Evolutionary conservation across 495 filamentous ascomycete species (phyloP).

Genomic region (Recurvomyces mirabilis): DNA sequence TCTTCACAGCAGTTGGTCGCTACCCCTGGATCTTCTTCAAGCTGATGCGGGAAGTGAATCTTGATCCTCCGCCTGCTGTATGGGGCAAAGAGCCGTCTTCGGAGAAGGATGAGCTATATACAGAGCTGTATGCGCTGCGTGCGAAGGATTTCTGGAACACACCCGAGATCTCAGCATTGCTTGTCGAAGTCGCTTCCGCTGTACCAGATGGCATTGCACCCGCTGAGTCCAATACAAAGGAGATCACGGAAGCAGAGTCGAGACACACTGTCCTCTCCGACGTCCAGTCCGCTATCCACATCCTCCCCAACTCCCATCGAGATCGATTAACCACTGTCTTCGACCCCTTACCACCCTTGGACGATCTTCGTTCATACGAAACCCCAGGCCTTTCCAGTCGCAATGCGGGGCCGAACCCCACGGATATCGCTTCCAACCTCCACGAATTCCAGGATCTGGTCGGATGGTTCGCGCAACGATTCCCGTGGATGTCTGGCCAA

Average conservation of each 20-base stretch:
- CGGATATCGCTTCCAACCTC: slow-evolving; percentile 5
- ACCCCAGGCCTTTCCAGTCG: not conserved
- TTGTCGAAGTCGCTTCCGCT: slow-evolving; percentile 54
- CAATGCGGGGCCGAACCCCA: not conserved
- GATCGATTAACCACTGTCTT: slow-evolving; percentile 47
- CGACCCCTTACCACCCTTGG: slow-evolving; percentile 56
- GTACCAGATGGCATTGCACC: slow-evolving; percentile 37
- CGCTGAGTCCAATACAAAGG: slow-evolving; percentile 26
- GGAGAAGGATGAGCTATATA: slow-evolving; percentile 58
- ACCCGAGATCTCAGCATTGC: slow-evolving; percentile 54
- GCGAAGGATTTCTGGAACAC: slow-evolving; percentile 88
- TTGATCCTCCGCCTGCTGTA: slow-evolving; percentile 62
- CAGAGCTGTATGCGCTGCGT: slow-evolving; percentile 65
- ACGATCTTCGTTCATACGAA: slow-evolving; percentile 31
- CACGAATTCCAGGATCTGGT: slow-evolving; percentile 21
- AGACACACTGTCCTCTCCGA: slow-evolving; percentile 72
- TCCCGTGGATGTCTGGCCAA: slow-evolving; percentile 2
- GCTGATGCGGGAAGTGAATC: slow-evolving; percentile 63
- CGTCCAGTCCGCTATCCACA: slow-evolving; percentile 49
- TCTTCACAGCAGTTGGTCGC: slow-evolving; percentile 53
- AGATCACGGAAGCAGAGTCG: slow-evolving; percentile 55
- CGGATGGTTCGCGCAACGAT: slow-evolving; percentile 11
- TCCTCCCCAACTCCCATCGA: slow-evolving; percentile 45
- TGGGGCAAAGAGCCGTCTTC: slow-evolving; percentile 68
- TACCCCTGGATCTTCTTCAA: slow-evolving; percentile 73